Evolutionary conservation across 2,329 filamentous ascomycete species (phyloP), one percentile per base, ranked within the genome.

Genomic region (Moelleriella libera): DNA sequence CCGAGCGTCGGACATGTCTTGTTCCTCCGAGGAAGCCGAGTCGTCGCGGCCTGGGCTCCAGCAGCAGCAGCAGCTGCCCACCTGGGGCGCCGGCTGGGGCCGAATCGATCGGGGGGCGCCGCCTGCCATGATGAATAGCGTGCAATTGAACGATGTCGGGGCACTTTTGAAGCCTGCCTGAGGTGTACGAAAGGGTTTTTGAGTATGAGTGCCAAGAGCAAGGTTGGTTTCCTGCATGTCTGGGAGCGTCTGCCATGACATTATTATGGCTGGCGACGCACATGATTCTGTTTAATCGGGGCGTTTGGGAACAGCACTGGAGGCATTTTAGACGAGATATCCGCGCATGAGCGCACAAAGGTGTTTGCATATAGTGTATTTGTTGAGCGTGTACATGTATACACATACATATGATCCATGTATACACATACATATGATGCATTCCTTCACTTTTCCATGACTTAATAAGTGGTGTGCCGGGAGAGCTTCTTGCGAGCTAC

Each of bases 61-160:
- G 31, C 40, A 40, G 30, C 50, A 51, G 43, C 49, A 48, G 40
- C 50, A 52, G 29, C 29, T 52, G 41, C 57, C 57, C 14, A 50
- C 50, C 1, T 60, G 57, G 57, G 57, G 57, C 5, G 57, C 57
- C 0, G 57, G 57, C 39, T 62, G 60, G 60, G 60, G 60, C 8
- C 53, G 60, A 29, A 58, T 61, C n/a, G 59, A 60, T 45, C 52
- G 55, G 29, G 58, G 58, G n/a, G 45, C 48, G 40, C 43, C 52
- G 10, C 55, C 53, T 14, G 52, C 53, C 29, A 49, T 54, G 45
- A 51, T 44, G 45, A 49, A 39, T 10, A 52, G 48, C 45, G 50
- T 55, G 32, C 57, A 61, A 45, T 48, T 65, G 39, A 63, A 61
- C 32, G 63, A 65, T 45, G 63, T 65, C 3, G 63, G 63, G 21